Percentiles rank a stretch among this genome's conserved stretches.
phyloP scores from a whole-genome alignment of 139 green algal species.

The Auxenochlorella pyrenoidosa region DNA sequence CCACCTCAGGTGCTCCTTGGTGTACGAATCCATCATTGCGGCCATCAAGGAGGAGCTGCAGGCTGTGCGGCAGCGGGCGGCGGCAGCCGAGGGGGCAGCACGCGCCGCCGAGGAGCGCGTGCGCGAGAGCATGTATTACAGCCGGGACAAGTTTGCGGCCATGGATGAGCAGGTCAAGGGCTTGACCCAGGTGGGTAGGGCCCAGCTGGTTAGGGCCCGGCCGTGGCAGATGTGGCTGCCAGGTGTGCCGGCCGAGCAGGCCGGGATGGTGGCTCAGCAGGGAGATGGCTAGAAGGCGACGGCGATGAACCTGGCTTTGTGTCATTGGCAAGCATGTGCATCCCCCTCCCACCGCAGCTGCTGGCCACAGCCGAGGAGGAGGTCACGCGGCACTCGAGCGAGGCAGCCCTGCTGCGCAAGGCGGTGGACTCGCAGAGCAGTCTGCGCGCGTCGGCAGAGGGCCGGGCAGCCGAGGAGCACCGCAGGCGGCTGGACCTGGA shows the following conservation, averaged over 20 bases:
- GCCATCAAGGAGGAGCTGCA: constrained; percentile 7
- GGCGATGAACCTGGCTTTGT: too few relatives aligned
- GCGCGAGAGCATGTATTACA: constrained; percentile 18
- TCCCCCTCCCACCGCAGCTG: background rate
- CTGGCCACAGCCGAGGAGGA: constrained; percentile 22
- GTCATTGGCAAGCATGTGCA: too few relatives aligned
- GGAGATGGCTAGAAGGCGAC: too few relatives aligned
- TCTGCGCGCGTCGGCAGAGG: background rate
- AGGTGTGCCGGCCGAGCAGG: too few relatives aligned
- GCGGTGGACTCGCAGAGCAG: background rate
- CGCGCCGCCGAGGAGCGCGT: background rate
- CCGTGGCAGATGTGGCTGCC: too few relatives aligned
- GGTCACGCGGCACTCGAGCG: background rate
- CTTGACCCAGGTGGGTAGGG: constrained; percentile 3
- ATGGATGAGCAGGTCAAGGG: constrained; percentile 35
- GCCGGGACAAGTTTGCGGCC: constrained; percentile 17
- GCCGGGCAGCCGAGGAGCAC: background rate
- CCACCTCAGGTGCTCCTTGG: background rate
- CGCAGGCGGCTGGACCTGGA: background rate
- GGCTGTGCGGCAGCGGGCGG: background rate
- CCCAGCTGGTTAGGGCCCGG: too few relatives aligned
- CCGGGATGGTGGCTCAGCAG: too few relatives aligned
- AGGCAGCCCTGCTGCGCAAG: background rate
- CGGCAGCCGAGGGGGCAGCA: background rate
- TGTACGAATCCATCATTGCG: background rate